Conservation (phyloP, 441 rosid genomes). For the Pelargonium myrrhifolium region DNA sequence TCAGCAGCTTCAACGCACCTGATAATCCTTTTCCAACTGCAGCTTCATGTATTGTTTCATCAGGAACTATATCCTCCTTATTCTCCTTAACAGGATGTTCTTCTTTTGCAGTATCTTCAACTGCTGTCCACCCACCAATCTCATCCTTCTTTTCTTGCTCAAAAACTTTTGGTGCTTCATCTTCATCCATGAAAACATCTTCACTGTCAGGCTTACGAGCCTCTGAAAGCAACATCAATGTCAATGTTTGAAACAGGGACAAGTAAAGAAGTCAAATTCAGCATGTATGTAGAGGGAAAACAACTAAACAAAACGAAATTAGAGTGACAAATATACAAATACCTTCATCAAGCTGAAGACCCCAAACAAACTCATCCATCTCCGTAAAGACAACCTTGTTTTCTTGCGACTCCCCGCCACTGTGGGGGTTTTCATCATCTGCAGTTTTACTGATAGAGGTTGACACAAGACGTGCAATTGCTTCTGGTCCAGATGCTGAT, state of each 20-base stretch:
- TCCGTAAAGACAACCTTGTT: conserved; percentile 83
- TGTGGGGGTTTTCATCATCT: conserved; percentile 40
- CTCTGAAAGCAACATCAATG: conserved; percentile 35
- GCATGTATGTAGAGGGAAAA: not conserved
- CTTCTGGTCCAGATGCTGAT: conserved; percentile 57
- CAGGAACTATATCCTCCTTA: conserved; percentile 59
- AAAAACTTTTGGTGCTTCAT: conserved; percentile 53
- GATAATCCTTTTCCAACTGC: conserved; percentile 89
- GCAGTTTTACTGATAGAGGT: conserved; percentile 30
- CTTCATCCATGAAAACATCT: conserved; percentile 94
- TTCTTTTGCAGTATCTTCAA: conserved; percentile 40
- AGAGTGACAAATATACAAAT: not conserved
- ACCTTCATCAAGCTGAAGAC: conserved; percentile 84
- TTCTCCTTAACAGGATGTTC: conserved; percentile 43
- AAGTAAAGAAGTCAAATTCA: not conserved
- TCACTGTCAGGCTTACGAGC: conserved; percentile 55
- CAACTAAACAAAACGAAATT: not conserved
- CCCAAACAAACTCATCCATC: conserved; percentile 94
- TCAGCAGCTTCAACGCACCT: conserved; percentile 70
- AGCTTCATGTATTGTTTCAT: conserved; percentile 77
- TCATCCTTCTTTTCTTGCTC: conserved; percentile 50
- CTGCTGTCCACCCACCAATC: conserved; percentile 58
- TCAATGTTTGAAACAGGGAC: conserved; percentile 8
- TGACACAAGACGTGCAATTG: conserved; percentile 59
- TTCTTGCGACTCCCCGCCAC: conserved; percentile 67